Evolutionary conservation across 1,139 yeast genomes (phyloP).

Genomic region (Pichia inconspicua): DNA sequence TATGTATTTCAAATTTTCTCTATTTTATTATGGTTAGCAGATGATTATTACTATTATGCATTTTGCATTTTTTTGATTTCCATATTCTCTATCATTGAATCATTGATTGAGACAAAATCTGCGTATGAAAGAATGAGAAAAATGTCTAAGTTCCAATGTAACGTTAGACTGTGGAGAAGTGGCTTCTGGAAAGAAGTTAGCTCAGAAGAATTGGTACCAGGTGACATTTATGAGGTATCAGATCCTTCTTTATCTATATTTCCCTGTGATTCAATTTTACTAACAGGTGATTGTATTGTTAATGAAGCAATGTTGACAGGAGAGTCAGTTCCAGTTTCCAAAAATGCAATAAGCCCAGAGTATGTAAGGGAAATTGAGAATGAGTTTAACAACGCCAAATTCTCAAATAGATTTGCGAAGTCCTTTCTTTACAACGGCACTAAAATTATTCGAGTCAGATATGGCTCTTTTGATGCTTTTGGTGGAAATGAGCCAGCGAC

Average conservation of each 20-base stretch:
- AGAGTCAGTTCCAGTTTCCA: slow-evolving; percentile 94
- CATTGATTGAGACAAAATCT: slow-evolving; percentile 73
- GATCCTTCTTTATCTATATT: slow-evolving; percentile 68
- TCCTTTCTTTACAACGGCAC: slow-evolving; percentile 86
- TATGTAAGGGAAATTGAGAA: slow-evolving; percentile 47
- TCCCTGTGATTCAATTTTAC: slow-evolving; percentile 84
- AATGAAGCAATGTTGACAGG: slow-evolving; percentile 60
- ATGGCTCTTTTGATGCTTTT: slow-evolving; percentile 34
- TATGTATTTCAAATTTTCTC: slow-evolving; percentile 92
- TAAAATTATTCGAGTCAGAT: slow-evolving; percentile 71
- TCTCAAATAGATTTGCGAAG: slow-evolving; percentile 61
- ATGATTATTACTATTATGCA: slow-evolving; percentile 89
- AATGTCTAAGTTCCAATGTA: slow-evolving; percentile 67
- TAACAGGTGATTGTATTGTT: slow-evolving; percentile 88
- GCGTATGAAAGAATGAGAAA: slow-evolving; percentile 67
- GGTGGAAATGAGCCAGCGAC: slow-evolving; percentile 59
- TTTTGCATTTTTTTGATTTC: slow-evolving; percentile 86
- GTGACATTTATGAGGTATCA: slow-evolving; percentile 74
- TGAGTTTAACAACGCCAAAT: slow-evolving; percentile 44
- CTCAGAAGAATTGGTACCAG: slow-evolving; percentile 86
- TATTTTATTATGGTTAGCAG: slow-evolving; percentile 83
- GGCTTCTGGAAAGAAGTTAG: slow-evolving; percentile 85
- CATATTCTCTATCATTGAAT: slow-evolving; percentile 65
- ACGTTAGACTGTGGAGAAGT: slow-evolving; percentile 83
- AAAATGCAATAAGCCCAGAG: slow-evolving; percentile 57